A percentile compares a stretch with the other conserved stretches of the same genome.
These are phyloP conservation scores for Neofusicoccum ribis DNA, from an alignment of 2,329 filamentous ascomycete genomes.

Conservation along the genomic window DNA sequence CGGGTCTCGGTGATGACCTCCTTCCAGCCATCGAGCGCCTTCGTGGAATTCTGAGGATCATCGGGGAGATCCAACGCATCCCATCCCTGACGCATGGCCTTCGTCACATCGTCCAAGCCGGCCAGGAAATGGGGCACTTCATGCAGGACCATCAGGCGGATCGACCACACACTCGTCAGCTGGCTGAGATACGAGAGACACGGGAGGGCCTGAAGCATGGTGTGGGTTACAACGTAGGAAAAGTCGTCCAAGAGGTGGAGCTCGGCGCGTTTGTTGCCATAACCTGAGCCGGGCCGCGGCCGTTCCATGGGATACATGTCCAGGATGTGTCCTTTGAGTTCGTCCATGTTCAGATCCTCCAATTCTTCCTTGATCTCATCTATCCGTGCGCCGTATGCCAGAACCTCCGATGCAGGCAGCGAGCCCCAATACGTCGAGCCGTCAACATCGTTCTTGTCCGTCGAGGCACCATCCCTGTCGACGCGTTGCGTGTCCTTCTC, in stretches of 20 bases:
- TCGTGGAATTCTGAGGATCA: conserved; percentile 31
- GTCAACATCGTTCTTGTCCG: conserved; percentile 19
- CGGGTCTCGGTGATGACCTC: conserved; percentile 56
- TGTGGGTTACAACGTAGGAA: conserved; percentile 85
- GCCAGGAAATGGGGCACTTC: conserved; percentile 69
- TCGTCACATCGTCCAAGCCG: conserved; percentile 64
- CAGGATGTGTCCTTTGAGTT: conserved; percentile 85
- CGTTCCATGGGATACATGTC: conserved; percentile 66
- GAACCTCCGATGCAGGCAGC: conserved; percentile 64
- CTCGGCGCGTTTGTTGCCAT: conserved; percentile 32
- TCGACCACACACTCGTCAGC: conserved; percentile 75
- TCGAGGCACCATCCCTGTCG: conserved; percentile 2
- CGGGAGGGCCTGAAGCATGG: conserved; percentile 84
- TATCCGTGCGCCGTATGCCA: conserved; percentile 69
- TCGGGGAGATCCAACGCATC: conserved; percentile 53
- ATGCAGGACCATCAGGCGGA: conserved; percentile 72
- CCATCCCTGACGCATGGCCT: conserved; percentile 67
- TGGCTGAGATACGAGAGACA: conserved; percentile 72
- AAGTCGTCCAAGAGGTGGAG: conserved; percentile 83
- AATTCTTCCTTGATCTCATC: conserved; percentile 71
- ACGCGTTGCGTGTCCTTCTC: conserved; percentile 15
- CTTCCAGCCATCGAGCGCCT: conserved; percentile 35
- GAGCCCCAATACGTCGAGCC: conserved; percentile 64
- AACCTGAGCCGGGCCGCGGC: conserved; percentile 46
- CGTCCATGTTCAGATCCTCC: conserved; percentile 73